Conservation (phyloP, 2,329 filamentous ascomycete species). For the Hirsutella thompsonii region DNA sequence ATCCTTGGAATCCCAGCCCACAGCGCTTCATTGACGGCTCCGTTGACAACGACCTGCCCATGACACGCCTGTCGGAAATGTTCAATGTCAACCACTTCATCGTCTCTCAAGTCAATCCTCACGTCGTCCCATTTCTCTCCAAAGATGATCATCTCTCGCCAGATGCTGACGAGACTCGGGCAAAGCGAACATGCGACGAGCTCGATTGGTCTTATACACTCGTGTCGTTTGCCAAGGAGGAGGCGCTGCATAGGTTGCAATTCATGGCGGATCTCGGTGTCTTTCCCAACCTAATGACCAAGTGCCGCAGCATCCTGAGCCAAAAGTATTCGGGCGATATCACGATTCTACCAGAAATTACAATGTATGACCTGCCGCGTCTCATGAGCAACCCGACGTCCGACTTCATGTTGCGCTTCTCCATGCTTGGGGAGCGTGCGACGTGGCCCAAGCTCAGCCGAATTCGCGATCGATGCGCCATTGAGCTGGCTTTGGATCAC, state of each 20-base stretch:
- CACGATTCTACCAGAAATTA: conserved; percentile 76
- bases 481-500: conserved; percentile 72
- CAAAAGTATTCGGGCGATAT: conserved; percentile 94
- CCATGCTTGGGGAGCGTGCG: conserved; percentile 66
- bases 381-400: conserved; percentile 74
- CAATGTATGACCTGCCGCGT: conserved; percentile 57
- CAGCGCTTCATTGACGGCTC: conserved; percentile 90
- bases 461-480: conserved; percentile 75
- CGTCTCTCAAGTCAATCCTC: conserved; percentile 91
- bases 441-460: conserved; percentile 86
- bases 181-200: conserved; percentile 19
- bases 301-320: conserved; percentile 67
- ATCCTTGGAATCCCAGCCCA: conserved; percentile 75
- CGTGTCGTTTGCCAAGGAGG: conserved; percentile 63
- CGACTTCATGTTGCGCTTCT: conserved; percentile 75
- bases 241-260: conserved; percentile 69
- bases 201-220: conserved; percentile 52
- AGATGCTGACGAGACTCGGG: conserved; percentile 13
- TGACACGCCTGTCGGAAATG: conserved; percentile 82
- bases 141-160: conserved; percentile 53
- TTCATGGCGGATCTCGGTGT: conserved; percentile 69
- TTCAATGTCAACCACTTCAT: conserved; percentile 99
- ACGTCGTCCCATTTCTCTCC: conserved; percentile 74
- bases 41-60: conserved; percentile 86
- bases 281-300: conserved; percentile 66